These are phyloP conservation scores for Coemansia sp. DNA, from an alignment of 192 early-diverging fungal genomes.

Conservation along the genomic window DNA sequence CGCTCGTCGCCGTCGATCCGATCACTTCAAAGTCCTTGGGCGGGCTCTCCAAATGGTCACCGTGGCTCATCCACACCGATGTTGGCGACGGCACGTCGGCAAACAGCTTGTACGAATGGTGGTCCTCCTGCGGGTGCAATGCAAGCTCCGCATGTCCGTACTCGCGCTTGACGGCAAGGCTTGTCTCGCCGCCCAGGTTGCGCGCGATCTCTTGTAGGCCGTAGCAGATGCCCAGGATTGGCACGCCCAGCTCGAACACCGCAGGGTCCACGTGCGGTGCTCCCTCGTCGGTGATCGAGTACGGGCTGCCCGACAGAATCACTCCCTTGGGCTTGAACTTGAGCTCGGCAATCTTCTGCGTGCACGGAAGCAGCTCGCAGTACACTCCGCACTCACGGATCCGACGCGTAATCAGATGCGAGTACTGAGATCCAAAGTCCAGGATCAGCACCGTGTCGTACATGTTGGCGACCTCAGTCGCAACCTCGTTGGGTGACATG, in stretches of 20 bases:
- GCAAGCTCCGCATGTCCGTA: constrained; percentile 88
- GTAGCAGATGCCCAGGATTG: constrained; percentile 98
- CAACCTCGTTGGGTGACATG: constrained; percentile 24
- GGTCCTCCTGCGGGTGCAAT: constrained; percentile 63
- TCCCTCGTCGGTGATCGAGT: constrained; percentile 93
- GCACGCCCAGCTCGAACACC: constrained; percentile 84
- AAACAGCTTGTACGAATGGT: constrained; percentile 69
- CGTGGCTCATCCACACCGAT: constrained; percentile 97
- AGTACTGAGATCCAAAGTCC: constrained; percentile 99
- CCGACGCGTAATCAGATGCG: constrained; percentile 94
- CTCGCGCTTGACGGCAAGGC: constrained; percentile 80
- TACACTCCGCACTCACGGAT: constrained; percentile 97
- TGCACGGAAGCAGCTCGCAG: constrained; percentile 98
- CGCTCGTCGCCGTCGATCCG: constrained; percentile 84
- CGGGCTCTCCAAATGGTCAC: constrained; percentile 84
- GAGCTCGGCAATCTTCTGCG: constrained; percentile 88
- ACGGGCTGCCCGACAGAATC: constrained; percentile 94
- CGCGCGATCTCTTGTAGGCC: constrained; percentile 96
- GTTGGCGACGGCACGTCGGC: constrained; percentile 61
- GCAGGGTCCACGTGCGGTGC: constrained; percentile 92
- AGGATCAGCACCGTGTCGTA: constrained; percentile 98
- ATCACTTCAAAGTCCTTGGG: constrained; percentile 83
- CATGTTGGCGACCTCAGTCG: constrained; percentile 69
- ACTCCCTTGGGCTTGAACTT: constrained; percentile 95
- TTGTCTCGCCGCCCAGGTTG: constrained; percentile 80